Base-by-base conservation (phyloP, 352 stramenopile genomes). In the Phytopythium delawarense region DNA sequence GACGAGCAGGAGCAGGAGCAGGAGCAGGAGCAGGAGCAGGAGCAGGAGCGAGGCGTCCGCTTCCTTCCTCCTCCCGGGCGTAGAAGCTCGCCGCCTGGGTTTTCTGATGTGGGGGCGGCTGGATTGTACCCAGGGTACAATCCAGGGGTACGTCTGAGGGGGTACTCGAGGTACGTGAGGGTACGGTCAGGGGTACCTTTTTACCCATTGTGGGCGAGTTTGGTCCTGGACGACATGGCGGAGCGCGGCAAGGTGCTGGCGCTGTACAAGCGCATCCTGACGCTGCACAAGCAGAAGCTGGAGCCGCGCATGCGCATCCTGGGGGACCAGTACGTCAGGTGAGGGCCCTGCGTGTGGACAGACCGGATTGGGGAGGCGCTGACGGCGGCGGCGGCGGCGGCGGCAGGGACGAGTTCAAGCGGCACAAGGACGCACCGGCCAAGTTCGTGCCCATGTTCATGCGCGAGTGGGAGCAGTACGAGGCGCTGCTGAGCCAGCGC, bases 361-460 rank as follows among this genome's bases (percentile, higher is more conserved):
- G 25, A 28, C 25, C 25, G 25, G 25, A 2, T 1, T 28, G 25
- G 25, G 25, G 25, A 28, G 25, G 25, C 25, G 25, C 25, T 32
- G 28, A 21, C 25, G 7, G 23, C 57, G 53, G 25, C 1, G 25
- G 23, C 57, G 53, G 25, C 1, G 25, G 25, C 25, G 25, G 25
- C 18, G 21, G 16, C 62, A 87, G 78, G 42, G 87, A 95, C 64
- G 87, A 95, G 59, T 95, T 95, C 71, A 82, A 87, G 68, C 75
- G 81, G 15, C 87, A 95, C 73, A 94, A 94, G 76, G 73, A 75
- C 53, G 84, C 83, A 7, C 75, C 79, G 53, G 55, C 73, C 51
- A 88, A 93, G 66, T 95, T 92, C 57, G 81, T 95, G 51, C 70
- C 76, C 66, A 74, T 79, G 28, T 95, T 95, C 52, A 51, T 94